Conservation (phyloP, 805 yeast genomes). For the Pichia cephalocereana region DNA sequence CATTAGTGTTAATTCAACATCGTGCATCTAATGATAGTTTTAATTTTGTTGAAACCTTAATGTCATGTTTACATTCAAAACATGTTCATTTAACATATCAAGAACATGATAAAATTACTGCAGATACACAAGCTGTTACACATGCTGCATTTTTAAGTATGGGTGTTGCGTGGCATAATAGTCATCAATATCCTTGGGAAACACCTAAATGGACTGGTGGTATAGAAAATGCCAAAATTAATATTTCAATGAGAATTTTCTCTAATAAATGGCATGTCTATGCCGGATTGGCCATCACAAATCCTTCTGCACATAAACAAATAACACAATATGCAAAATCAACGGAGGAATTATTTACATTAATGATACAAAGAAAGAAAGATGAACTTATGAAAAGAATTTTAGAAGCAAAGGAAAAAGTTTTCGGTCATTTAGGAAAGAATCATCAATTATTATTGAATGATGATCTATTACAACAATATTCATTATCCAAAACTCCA, state of each 20-base stretch:
- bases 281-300: slow-evolving; percentile 94
- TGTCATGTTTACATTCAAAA: slow-evolving; percentile 70
- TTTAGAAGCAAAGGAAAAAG: slow-evolving; percentile 56
- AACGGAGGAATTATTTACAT: slow-evolving; percentile 69
- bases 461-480: slow-evolving; percentile 69
- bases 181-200: slow-evolving; percentile 87
- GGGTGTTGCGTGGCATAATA: slow-evolving; percentile 93
- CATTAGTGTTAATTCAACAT: slow-evolving; percentile 78
- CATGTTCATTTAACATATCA: slow-evolving; percentile 70
- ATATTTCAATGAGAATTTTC: slow-evolving; percentile 82
- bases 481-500: slow-evolving; percentile 64
- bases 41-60: slow-evolving; percentile 51
- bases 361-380: slow-evolving; percentile 65
- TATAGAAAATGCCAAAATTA: slow-evolving; percentile 89
- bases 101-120: slow-evolving; percentile 91
- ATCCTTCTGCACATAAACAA: slow-evolving; percentile 89
- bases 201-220: slow-evolving; percentile 85
- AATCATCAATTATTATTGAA: slow-evolving; percentile 60
- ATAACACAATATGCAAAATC: slow-evolving; percentile 83
- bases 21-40: slow-evolving; percentile 48
- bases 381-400: slow-evolving; percentile 53
- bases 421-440: slow-evolving; percentile 57
- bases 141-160: slow-evolving; percentile 95
- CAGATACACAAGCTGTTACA: slow-evolving; percentile 97
- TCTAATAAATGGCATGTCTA: slow-evolving; percentile 97